A percentile compares a stretch with the other conserved stretches of the same genome.
phyloP scores from a whole-genome alignment of 345 rosid species.

The Bretschneidera sinensis region DNA sequence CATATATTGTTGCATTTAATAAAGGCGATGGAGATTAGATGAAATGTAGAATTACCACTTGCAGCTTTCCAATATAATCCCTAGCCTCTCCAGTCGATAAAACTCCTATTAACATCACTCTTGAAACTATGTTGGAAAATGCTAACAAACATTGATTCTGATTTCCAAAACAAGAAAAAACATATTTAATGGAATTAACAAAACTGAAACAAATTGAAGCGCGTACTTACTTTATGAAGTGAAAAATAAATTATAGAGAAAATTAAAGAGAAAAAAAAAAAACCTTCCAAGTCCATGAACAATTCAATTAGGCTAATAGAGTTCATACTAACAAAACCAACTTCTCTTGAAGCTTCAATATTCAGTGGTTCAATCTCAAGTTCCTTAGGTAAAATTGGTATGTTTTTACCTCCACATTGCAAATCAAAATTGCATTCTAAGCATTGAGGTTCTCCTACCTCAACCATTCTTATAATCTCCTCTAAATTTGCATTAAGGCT shows the following conservation, averaged over 20 bases:
- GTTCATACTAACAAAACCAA: slow-evolving; percentile 17
- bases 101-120: slow-evolving; percentile 31
- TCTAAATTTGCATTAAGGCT: slow-evolving; percentile 18
- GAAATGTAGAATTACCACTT: slow-evolving; percentile 40
- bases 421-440: slow-evolving; percentile 1
- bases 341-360: slow-evolving; percentile 27
- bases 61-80: slow-evolving; percentile 29
- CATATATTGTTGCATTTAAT: no score
- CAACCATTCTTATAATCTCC: slow-evolving; percentile 26
- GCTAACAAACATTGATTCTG: slow-evolving; percentile 39
- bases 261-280: no score
- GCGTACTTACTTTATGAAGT: background rate
- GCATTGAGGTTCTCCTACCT: slow-evolving; percentile 9
- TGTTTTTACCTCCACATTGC: background rate
- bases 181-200: background rate
- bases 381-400: background rate
- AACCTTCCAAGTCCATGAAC: slow-evolving; percentile 35
- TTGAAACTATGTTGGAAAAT: slow-evolving; percentile 38
- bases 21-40: no score
- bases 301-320: slow-evolving; percentile 23
- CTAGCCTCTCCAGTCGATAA: slow-evolving; percentile 23
- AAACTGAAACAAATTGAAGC: background rate
- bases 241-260: background rate
- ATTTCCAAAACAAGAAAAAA: slow-evolving; percentile 1
- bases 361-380: slow-evolving; percentile 3